These are phyloP conservation scores for Gyromitra esculenta DNA, from an alignment of 2,329 filamentous ascomycete species.

Conservation along the genomic window DNA sequence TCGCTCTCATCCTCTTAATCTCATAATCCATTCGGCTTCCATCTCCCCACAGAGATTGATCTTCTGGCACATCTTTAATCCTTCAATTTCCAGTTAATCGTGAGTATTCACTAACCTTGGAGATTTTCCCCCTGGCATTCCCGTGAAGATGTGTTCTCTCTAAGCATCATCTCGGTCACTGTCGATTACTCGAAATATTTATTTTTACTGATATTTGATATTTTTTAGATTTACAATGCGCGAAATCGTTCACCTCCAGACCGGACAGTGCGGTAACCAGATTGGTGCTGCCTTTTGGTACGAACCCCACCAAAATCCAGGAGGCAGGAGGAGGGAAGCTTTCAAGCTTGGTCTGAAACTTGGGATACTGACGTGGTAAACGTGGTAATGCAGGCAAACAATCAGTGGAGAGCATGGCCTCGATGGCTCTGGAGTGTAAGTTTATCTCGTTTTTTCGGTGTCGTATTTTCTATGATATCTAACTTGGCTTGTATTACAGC, in stretches of 20 bases:
- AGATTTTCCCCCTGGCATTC: constrained; percentile 7
- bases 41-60: constrained; percentile 29
- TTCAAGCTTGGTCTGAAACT: constrained; percentile 43
- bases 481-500: constrained; percentile 62
- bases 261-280: constrained; percentile 99
- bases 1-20: constrained; percentile 28
- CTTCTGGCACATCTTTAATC: constrained; percentile 15
- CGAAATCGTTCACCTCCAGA: constrained; percentile 93
- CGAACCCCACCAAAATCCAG: constrained; percentile 59
- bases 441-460: constrained; percentile 58
- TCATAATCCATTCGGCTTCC: constrained; percentile 25
- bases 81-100: constrained; percentile 32
- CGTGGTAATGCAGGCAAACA: constrained; percentile 62
- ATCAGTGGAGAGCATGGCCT: constrained; percentile 83
- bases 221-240: constrained; percentile 67
- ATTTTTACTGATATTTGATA: constrained; percentile 44
- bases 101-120: constrained; percentile 20
- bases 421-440: constrained; percentile 94
- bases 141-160: constrained; percentile 18
- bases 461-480: constrained; percentile 54
- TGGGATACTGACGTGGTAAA: constrained; percentile 38
- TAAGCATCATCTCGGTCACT: constrained; percentile 32
- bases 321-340: not conserved
- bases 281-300: constrained; percentile 99
- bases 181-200: constrained; percentile 21